phyloP scores from a whole-genome alignment of 2,329 filamentous ascomycete species.

The Fulvia fulva region DNA sequence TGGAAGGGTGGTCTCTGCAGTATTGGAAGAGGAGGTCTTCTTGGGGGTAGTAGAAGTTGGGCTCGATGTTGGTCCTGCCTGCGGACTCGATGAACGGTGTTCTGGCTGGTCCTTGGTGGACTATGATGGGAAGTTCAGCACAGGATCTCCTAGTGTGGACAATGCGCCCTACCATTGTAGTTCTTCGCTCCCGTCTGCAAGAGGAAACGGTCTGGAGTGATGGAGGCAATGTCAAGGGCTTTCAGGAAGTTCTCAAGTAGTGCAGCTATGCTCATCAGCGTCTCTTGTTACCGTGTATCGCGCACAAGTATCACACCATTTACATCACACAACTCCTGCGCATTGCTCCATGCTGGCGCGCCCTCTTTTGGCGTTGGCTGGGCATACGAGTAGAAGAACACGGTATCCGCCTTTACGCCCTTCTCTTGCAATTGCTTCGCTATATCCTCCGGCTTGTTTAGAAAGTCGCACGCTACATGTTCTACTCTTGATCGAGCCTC shows the following conservation, averaged over 20 bases:
- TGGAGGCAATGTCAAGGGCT: slow-evolving; percentile 40
- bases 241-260: slow-evolving; percentile 49
- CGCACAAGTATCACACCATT: slow-evolving; percentile 42
- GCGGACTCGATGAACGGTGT: slow-evolving; percentile 47
- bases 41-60: slow-evolving; percentile 55
- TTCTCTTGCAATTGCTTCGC: slow-evolving; percentile 34
- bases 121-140: background rate
- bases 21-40: slow-evolving; percentile 48
- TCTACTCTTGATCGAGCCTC: slow-evolving; percentile 25
- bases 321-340: slow-evolving; percentile 47
- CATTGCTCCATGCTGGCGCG: slow-evolving; percentile 46
- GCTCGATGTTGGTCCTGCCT: slow-evolving; percentile 41
- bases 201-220: slow-evolving; percentile 46
- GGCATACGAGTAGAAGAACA: slow-evolving; percentile 54
- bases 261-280: slow-evolving; percentile 32
- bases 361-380: slow-evolving; percentile 47
- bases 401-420: slow-evolving; percentile 38
- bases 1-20: slow-evolving; percentile 34
- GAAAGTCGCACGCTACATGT: slow-evolving; percentile 35
- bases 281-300: slow-evolving; percentile 19
- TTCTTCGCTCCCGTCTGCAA: slow-evolving; percentile 53
- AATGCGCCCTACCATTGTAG: slow-evolving; percentile 36
- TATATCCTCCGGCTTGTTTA: slow-evolving; percentile 37
- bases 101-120: slow-evolving; percentile 45
- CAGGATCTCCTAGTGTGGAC: background rate